A percentile compares a stretch with the other conserved stretches of the same genome.
phyloP scores from a whole-genome alignment of 176 grass and related monocot species.

The Otatea glauca region DNA sequence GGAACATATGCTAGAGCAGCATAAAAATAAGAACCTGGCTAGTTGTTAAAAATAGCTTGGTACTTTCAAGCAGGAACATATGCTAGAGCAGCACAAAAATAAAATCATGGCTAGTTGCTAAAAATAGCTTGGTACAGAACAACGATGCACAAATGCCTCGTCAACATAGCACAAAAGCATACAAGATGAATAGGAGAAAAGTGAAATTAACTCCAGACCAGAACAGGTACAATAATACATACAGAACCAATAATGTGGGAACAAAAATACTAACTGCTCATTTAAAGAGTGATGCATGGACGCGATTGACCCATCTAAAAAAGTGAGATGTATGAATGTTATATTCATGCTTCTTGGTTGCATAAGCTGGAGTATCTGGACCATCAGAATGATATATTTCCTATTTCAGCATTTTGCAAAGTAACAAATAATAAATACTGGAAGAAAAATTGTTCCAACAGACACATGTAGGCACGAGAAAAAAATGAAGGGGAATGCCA shows the following conservation, averaged over 20 bases:
- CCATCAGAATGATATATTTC: conserved; percentile 9
- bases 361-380: conserved; percentile 16
- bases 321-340: not conserved
- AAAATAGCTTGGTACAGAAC: not conserved
- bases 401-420: not conserved
- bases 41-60: no score
- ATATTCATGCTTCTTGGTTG: not conserved
- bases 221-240: not conserved
- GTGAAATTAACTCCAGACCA: not conserved
- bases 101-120: not conserved
- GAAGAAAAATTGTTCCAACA: not conserved
- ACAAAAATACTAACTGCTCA: not conserved
- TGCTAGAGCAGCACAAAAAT: no score
- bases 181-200: not conserved
- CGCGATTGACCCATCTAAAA: not conserved
- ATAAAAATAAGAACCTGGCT: not conserved
- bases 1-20: not conserved
- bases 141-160: not conserved
- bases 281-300: not conserved
- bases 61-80: no score
- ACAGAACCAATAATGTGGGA: not conserved
- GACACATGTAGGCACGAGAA: not conserved
- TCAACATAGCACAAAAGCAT: not conserved
- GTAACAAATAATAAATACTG: not conserved
- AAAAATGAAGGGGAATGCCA: not conserved